These are phyloP conservation scores for Rhizophlyctis rosea DNA, from an alignment of 192 early-diverging fungal genomes.

Conservation along the genomic window DNA sequence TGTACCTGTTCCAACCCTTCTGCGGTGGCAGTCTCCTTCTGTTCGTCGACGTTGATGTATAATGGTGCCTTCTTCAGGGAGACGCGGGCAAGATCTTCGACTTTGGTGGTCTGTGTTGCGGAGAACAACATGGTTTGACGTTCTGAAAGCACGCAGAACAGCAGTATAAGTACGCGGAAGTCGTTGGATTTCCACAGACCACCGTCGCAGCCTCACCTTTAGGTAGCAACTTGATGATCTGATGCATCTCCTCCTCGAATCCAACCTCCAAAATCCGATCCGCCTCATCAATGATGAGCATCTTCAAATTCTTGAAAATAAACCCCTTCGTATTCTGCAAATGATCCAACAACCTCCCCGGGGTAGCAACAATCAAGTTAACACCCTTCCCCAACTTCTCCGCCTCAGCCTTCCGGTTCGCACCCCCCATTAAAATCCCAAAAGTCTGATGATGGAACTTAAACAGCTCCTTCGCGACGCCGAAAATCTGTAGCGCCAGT, in stretches of 20 bases:
- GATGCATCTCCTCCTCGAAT: slow-evolving; percentile 98
- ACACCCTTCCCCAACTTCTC: slow-evolving; percentile 95
- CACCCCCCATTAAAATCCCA: slow-evolving; percentile 98
- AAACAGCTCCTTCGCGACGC: slow-evolving; percentile 93
- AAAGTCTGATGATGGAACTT: slow-evolving; percentile 96
- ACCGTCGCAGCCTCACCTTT: slow-evolving; percentile 43
- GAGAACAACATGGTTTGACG: slow-evolving; percentile 99
- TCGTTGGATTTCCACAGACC: not conserved
- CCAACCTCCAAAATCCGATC: slow-evolving; percentile 98
- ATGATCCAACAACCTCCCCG: slow-evolving; percentile 96
- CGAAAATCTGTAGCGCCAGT: slow-evolving; percentile 97
- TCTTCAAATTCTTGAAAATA: slow-evolving; percentile 90
- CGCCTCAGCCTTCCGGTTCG: slow-evolving; percentile 93
- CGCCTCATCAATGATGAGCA: slow-evolving; percentile 92
- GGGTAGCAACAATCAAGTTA: slow-evolving; percentile 93
- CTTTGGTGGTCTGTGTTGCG: slow-evolving; percentile 98
- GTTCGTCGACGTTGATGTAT: slow-evolving; percentile 99
- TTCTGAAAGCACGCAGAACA: slow-evolving; percentile 35
- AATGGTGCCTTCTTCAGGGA: slow-evolving; percentile 93
- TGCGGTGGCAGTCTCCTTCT: slow-evolving; percentile 91
- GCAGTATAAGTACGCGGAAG: not conserved
- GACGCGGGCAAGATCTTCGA: slow-evolving; percentile 96
- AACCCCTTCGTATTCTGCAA: slow-evolving; percentile 97
- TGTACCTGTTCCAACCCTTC: slow-evolving; percentile 85
- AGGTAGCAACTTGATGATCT: slow-evolving; percentile 93